Percentiles rank a stretch among this genome's conserved stretches.
Conservation (phyloP, 441 rosid genomes). For the Erodium texanum region DNA sequence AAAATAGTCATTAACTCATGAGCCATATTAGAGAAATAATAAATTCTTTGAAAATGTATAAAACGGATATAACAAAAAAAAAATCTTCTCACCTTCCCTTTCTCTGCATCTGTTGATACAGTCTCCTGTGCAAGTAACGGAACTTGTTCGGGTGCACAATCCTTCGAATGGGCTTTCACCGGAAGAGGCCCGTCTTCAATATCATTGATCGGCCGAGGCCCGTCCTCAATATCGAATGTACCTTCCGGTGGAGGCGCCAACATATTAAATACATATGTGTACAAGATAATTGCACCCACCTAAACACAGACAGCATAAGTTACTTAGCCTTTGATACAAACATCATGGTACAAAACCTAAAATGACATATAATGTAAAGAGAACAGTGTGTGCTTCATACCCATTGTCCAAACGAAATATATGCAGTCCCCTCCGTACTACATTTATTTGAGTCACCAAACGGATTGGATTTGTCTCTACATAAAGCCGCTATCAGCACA, state of each 20-base stretch:
- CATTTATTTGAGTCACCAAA: constrained; percentile 78
- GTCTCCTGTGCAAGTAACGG: constrained; percentile 50
- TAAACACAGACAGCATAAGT: constrained; percentile 26
- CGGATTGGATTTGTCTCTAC: constrained; percentile 75
- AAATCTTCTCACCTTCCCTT: constrained; percentile 42
- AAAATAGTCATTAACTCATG: background rate
- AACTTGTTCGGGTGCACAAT: constrained; percentile 44
- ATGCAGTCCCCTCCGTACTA: constrained; percentile 79
- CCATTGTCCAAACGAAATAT: constrained; percentile 98
- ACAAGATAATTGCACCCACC: constrained; percentile 97
- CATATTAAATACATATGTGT: constrained; percentile 91
- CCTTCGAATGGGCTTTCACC: constrained; percentile 40
- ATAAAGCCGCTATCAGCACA: constrained; percentile 79
- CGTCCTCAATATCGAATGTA: constrained; percentile 54
- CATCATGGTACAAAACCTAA: too few relatives aligned
- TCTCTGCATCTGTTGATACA: constrained; percentile 24
- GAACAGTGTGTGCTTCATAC: constrained; percentile 22
- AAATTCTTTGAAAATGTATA: background rate
- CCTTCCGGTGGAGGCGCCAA: constrained; percentile 92
- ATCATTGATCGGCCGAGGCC: background rate
- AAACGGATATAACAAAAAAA: background rate
- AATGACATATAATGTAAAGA: background rate
- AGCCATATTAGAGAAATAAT: background rate
- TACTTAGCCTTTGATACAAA: background rate
- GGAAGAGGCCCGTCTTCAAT: constrained; percentile 27